These are phyloP conservation scores for Saccharomycopsis sp. DNA, from an alignment of 805 yeast genomes.

Conservation along the genomic window DNA sequence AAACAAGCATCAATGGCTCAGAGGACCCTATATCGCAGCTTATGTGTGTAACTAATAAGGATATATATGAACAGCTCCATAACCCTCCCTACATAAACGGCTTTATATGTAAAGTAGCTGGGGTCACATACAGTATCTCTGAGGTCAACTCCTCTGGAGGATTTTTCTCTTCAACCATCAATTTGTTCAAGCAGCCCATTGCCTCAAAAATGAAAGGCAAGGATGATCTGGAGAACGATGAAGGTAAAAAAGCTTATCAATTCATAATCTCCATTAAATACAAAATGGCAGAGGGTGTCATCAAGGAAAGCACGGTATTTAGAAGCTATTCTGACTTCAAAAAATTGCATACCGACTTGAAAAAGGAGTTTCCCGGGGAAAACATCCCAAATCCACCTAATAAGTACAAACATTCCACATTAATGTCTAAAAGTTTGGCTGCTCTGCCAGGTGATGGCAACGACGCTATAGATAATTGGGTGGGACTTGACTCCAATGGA, in stretches of 20 bases:
- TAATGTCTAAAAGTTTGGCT: neutral
- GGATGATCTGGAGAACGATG: neutral
- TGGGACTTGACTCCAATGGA: slow-evolving; percentile 15
- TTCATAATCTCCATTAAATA: slow-evolving; percentile 36
- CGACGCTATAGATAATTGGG: slow-evolving; percentile 12
- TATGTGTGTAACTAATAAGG: slow-evolving; percentile 26
- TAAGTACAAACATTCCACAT: slow-evolving; percentile 18
- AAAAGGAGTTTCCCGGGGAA: slow-evolving; percentile 60
- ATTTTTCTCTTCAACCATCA: neutral
- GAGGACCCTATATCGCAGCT: slow-evolving; percentile 26
- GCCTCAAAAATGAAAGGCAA: neutral
- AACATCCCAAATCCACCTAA: slow-evolving; percentile 53
- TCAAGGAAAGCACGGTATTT: slow-evolving; percentile 29
- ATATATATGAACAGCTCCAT: slow-evolving; percentile 18
- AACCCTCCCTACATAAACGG: neutral
- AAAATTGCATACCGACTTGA: slow-evolving; percentile 45
- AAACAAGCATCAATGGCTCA: slow-evolving; percentile 52
- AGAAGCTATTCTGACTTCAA: slow-evolving; percentile 66
- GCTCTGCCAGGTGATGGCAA: neutral
- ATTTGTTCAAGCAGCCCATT: slow-evolving; percentile 3
- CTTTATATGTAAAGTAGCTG: neutral
- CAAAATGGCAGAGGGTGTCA: slow-evolving; percentile 21
- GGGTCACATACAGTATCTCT: neutral
- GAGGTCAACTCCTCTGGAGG: neutral
- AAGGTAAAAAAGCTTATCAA: slow-evolving; percentile 26